Percentiles rank a stretch among this genome's conserved stretches.
phyloP scores from a whole-genome alignment of 352 stramenopile species.

The Globisporangium acanthophoron region DNA sequence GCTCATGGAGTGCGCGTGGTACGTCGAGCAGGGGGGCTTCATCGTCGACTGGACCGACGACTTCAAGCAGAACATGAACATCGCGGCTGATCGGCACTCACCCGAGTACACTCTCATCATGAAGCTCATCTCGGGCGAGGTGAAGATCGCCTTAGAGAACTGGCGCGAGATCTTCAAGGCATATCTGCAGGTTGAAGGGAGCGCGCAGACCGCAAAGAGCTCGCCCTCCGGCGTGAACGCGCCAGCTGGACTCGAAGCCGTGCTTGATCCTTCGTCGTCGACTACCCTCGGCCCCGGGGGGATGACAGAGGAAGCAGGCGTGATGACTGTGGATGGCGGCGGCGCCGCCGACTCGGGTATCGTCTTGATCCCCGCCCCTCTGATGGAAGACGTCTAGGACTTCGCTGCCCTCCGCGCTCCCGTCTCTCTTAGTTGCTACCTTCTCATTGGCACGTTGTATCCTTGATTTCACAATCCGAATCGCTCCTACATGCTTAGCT shows the following conservation, averaged over 20 bases:
- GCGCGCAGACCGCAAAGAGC: background rate
- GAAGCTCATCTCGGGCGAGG: slow-evolving; percentile 10
- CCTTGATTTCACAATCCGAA: no score
- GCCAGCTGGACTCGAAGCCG: background rate
- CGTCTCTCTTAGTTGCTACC: no score
- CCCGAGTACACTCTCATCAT: slow-evolving; percentile 17
- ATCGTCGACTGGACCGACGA: slow-evolving; percentile 22
- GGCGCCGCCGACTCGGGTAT: background rate
- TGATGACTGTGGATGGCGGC: background rate
- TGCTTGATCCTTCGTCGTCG: background rate
- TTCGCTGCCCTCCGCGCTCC: background rate
- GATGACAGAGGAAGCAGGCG: background rate
- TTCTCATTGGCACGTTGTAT: no score
- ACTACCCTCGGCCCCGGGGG: background rate
- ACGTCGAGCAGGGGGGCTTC: slow-evolving; percentile 16
- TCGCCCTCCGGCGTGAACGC: background rate
- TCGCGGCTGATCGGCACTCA: slow-evolving; percentile 8
- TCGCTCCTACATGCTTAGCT: no score
- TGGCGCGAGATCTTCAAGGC: slow-evolving; percentile 20
- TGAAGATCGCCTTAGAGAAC: slow-evolving; percentile 14
- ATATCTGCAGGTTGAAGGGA: background rate
- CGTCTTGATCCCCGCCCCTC: background rate
- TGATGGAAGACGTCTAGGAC: background rate
- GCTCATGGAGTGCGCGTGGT: slow-evolving; percentile 33
- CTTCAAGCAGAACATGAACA: slow-evolving; percentile 20